Evolutionary conservation across 257 asterid genomes (phyloP).

Genomic region (Misopates orontium): DNA sequence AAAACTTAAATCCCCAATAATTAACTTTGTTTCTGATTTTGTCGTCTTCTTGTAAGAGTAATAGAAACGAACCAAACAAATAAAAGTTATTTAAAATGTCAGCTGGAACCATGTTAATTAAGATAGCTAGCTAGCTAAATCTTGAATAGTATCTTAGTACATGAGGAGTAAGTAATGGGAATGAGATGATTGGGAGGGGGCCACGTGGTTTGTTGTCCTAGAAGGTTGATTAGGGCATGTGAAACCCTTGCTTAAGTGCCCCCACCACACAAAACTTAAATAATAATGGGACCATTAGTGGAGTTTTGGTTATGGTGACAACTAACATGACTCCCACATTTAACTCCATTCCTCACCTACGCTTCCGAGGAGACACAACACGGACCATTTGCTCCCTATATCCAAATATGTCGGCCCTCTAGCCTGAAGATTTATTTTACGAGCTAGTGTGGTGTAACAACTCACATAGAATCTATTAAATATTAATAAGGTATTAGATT

Average conservation of each 20-base stretch:
- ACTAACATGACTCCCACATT: slow-evolving; percentile 50
- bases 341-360: slow-evolving; percentile 38
- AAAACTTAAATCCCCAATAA: too few relatives aligned
- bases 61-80: too few relatives aligned
- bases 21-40: too few relatives aligned
- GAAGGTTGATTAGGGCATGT: slow-evolving; percentile 61
- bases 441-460: too few relatives aligned
- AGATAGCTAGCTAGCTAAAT: too few relatives aligned
- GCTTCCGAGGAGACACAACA: slow-evolving; percentile 36
- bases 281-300: slow-evolving; percentile 39
- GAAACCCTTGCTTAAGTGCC: slow-evolving; percentile 37
- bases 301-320: slow-evolving; percentile 36
- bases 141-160: slow-evolving; percentile 6
- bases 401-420: slow-evolving; percentile 22
- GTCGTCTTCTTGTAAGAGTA: too few relatives aligned
- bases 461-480: not conserved
- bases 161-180: not conserved
- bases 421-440: too few relatives aligned
- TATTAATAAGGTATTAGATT: not conserved
- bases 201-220: slow-evolving; percentile 60
- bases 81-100: too few relatives aligned
- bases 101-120: too few relatives aligned
- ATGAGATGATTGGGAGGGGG: slow-evolving; percentile 29
- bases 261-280: slow-evolving; percentile 35
- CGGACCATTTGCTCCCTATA: slow-evolving; percentile 46